Percentiles rank a stretch among this genome's conserved stretches.
Conservation (phyloP, 257 asterid genomes). For the Ilex asprella region DNA sequence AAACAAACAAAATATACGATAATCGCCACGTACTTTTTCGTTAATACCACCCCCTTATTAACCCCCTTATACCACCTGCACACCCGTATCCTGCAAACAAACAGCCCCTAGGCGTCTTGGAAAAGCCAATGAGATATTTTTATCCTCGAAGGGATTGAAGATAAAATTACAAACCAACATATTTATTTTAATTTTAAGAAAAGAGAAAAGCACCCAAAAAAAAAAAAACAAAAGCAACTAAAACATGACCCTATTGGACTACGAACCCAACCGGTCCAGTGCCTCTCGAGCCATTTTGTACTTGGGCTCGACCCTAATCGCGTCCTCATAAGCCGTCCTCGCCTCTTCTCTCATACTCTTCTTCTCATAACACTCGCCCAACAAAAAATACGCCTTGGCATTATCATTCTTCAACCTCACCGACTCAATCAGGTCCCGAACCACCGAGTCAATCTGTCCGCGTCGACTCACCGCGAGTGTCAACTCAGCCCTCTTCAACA, state of each 20-base stretch:
- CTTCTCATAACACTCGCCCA: conserved; percentile 63
- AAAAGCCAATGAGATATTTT: too few species aligned
- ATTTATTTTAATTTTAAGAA: too few species aligned
- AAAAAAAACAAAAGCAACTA: too few species aligned
- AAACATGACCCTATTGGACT: background rate
- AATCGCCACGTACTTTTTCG: too few species aligned
- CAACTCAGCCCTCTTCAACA: conserved; percentile 64
- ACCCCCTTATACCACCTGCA: too few species aligned
- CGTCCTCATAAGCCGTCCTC: conserved; percentile 38
- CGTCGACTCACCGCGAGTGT: conserved; percentile 26
- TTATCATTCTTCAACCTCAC: conserved; percentile 38
- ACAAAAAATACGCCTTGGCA: conserved; percentile 39
- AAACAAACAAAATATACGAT: too few species aligned
- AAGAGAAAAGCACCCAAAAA: too few species aligned
- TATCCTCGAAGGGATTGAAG: too few species aligned
- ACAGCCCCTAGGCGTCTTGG: too few species aligned
- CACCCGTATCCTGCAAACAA: too few species aligned
- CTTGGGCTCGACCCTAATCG: conserved; percentile 32
- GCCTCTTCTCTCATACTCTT: conserved; percentile 48
- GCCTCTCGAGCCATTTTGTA: conserved; percentile 32
- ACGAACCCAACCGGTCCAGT: conserved; percentile 32
- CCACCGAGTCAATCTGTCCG: conserved; percentile 32
- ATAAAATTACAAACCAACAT: too few species aligned
- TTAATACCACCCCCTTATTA: too few species aligned
- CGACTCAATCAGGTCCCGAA: conserved; percentile 51